Base-by-base conservation (phyloP, 352 stramenopile species). In the Pythium folliculosum region DNA sequence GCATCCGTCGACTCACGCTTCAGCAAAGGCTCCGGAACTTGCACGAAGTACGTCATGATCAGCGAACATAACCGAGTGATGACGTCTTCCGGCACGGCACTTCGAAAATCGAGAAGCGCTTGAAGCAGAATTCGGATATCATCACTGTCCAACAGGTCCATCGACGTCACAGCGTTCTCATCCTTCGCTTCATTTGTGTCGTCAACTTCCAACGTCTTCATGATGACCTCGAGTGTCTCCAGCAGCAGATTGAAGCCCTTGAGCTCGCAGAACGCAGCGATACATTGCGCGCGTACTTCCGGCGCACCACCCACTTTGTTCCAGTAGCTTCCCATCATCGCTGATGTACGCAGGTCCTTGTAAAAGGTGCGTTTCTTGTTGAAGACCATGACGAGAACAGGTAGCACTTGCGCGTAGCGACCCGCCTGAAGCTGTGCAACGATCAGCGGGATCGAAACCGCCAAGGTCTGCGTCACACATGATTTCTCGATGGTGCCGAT, bases 351-450 rank as follows among this genome's bases (percentile, higher is more conserved):
- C 32, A 94, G 50, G 49, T 96, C 88, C 69, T 96, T 96, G 73
- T 96, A 96, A 51, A 96, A 95, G 10, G 81, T 91, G 60, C 89
- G 90, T 57, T 96, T 95, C 77, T 96, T 96, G 78, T 91, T 95
- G 48, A 96, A 89, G 0, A 96, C 70, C 81, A 95, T 88, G 2
- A 88, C 86, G 13, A 95, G 70, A 51, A 94, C 76, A 0, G 85
- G 80, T 16, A 96, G 68, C 21, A 77, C 77, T 50, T 90, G 77
- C 40, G 80, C 70, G 63, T 84, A 85, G 48, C 86, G 86, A 37
- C 85, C 84, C 17, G 64, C 72, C 63, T 95, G 90, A 22, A 96
- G 69, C 63, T 93, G 88, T 30, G 81, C 76, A 22, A 95, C 66
- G 63, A 92, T 81, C 19, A 96, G 27, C 5, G 77, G 81, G 19